Percentiles rank a stretch among this genome's conserved stretches.
Conservation (phyloP, 1,284 basidiomycete species). For the Xanthoconium separans region DNA sequence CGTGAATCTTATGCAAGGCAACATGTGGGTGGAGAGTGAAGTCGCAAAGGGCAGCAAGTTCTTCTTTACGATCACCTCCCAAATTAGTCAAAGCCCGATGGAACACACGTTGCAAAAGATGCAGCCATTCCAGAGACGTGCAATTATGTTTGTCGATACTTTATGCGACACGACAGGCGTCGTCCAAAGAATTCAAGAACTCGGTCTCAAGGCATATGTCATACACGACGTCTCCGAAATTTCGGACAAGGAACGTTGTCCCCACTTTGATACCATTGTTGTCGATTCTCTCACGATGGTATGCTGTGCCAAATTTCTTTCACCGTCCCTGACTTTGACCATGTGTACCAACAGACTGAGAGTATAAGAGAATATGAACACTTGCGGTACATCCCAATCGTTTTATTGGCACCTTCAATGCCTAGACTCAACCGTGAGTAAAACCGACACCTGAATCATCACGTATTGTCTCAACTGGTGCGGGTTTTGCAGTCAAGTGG, state of each 20-base stretch:
- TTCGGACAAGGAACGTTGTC: conserved; percentile 76
- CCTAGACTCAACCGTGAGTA: conserved; percentile 72
- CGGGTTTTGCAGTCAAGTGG: conserved; percentile 68
- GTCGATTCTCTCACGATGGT: conserved; percentile 88
- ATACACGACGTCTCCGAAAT: conserved; percentile 80
- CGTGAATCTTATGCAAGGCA: conserved; percentile 96
- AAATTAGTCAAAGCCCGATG: conserved; percentile 74
- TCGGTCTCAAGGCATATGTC: conserved; percentile 82
- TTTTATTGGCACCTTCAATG: conserved; percentile 83
- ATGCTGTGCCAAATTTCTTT: conserved; percentile 36
- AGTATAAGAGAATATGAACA: conserved; percentile 91
- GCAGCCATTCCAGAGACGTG: conserved; percentile 73
- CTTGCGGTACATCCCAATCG: conserved; percentile 94
- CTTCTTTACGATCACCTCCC: conserved; percentile 93
- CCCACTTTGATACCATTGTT: conserved; percentile 94
- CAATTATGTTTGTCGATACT: conserved; percentile 91
- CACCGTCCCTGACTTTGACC: conserved; percentile 11
- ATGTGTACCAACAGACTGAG: conserved; percentile 61
- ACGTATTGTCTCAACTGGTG: conserved; percentile 6
- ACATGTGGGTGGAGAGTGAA: conserved; percentile 98
- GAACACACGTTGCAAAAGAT: conserved; percentile 76
- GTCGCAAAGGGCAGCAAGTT: conserved; percentile 92
- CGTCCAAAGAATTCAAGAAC: conserved; percentile 73
- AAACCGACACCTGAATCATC: conserved; percentile 1
- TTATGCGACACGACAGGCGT: conserved; percentile 78